These are phyloP conservation scores for Claviceps purpurea DNA, from an alignment of 2,329 filamentous ascomycete species.

Conservation along the genomic window DNA sequence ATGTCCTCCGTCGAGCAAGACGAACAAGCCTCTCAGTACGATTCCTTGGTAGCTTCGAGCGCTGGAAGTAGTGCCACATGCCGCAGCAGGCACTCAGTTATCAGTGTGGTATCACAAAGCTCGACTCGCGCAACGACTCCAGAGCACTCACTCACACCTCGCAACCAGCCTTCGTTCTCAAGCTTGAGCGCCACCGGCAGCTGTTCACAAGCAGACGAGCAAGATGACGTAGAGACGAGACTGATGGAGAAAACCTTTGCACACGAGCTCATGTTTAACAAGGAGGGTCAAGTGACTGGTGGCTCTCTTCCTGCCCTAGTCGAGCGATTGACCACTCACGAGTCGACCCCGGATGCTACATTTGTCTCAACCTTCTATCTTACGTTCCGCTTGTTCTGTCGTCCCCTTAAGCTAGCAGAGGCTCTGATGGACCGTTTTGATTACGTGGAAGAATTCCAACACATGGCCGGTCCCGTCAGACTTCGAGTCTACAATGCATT, in stretches of 20 bases:
- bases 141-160: conserved; percentile 44
- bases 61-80: conserved; percentile 69
- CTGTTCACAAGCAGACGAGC: conserved; percentile 56
- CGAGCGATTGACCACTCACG: conserved; percentile 86
- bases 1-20: conserved; percentile 35
- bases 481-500: conserved; percentile 91
- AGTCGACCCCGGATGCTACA: conserved; percentile 79
- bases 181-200: conserved; percentile 56
- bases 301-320: conserved; percentile 82
- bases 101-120: conserved; percentile 64
- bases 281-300: conserved; percentile 87
- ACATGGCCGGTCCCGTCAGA: conserved; percentile 65
- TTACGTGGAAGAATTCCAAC: conserved; percentile 68
- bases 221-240: conserved; percentile 66
- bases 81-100: conserved; percentile 67
- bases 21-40: conserved; percentile 43
- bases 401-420: conserved; percentile 64
- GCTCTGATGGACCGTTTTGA: conserved; percentile 84
- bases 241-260: conserved; percentile 87
- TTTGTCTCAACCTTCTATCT: conserved; percentile 94
- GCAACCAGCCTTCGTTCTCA: conserved; percentile 48
- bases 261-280: conserved; percentile 84
- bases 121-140: conserved; percentile 85
- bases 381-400: conserved; percentile 87
- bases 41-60: conserved; percentile 62